Evolutionary conservation across 2,329 filamentous ascomycete genomes (phyloP).

Genomic region (Cladosporium cucumerinum): DNA sequence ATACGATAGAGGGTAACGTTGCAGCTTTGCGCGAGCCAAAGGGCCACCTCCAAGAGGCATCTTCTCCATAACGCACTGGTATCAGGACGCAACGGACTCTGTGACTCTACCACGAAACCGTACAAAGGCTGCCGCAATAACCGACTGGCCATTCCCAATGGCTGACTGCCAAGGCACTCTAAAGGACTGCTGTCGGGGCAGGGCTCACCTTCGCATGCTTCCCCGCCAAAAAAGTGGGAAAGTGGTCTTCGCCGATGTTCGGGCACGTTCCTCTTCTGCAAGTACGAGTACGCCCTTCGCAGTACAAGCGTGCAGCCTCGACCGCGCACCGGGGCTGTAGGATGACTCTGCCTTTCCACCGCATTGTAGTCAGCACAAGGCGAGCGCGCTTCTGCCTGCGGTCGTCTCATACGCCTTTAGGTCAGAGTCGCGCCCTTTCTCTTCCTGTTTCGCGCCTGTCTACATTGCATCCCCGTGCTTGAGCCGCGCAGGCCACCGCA

Average conservation of each 20-base stretch:
- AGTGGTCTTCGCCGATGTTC: background rate
- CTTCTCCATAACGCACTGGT: background rate
- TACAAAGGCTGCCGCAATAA: background rate
- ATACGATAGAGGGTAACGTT: background rate
- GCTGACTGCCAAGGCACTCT: background rate
- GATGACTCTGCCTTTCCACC: slow-evolving; percentile 6
- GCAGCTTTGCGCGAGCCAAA: background rate
- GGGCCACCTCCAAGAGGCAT: background rate
- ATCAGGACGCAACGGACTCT: background rate
- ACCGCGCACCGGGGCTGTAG: background rate
- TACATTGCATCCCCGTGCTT: slow-evolving; percentile 13
- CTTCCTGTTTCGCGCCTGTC: slow-evolving; percentile 22
- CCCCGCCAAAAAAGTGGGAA: slow-evolving; percentile 1
- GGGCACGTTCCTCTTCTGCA: background rate
- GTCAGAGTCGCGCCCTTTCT: slow-evolving; percentile 8
- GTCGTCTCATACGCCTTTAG: slow-evolving; percentile 4
- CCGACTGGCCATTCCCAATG: slow-evolving; percentile 2
- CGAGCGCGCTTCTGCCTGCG: slow-evolving; percentile 2
- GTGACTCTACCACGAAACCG: background rate
- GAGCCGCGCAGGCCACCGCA: background rate
- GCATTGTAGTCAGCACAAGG: slow-evolving; percentile 2
- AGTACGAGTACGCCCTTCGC: slow-evolving; percentile 8
- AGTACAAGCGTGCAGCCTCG: slow-evolving; percentile 8
- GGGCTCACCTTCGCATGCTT: background rate
- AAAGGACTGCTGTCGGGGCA: background rate